Conservation (phyloP, 225 moss, liverwort and hornwort genomes). For the Ulota crispa region DNA sequence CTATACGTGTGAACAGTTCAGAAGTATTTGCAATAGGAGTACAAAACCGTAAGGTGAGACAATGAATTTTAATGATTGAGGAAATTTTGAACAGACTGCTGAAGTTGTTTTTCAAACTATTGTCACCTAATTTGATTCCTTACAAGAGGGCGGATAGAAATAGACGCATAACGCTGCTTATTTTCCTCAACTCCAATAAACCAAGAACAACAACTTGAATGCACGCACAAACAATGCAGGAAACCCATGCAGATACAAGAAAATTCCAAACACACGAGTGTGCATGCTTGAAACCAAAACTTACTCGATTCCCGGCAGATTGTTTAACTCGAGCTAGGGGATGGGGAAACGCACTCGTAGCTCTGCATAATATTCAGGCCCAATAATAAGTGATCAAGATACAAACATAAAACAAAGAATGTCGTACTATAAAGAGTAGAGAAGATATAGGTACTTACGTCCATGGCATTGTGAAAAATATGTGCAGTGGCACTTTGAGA, state of each 20-base stretch:
- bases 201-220: background rate
- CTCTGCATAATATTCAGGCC: slow-evolving; percentile 20
- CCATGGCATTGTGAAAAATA: slow-evolving; percentile 71
- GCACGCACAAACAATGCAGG: background rate
- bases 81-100: too few relatives aligned
- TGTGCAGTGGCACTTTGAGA: slow-evolving; percentile 58
- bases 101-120: background rate
- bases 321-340: slow-evolving; percentile 50
- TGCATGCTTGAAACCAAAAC: slow-evolving; percentile 10
- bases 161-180: background rate
- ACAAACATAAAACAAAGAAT: background rate
- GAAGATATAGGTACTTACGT: slow-evolving; percentile 41
- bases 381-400: background rate
- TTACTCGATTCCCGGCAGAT: slow-evolving; percentile 49
- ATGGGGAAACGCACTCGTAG: slow-evolving; percentile 63
- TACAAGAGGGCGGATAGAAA: background rate
- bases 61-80: background rate
- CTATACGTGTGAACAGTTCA: background rate
- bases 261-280: slow-evolving; percentile 1
- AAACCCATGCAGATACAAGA: background rate
- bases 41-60: background rate
- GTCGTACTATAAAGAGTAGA: background rate
- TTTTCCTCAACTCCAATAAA: background rate
- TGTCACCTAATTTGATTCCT: background rate
- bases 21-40: background rate